phyloP scores from a whole-genome alignment of 2,329 filamentous ascomycete genomes.

The Paecilomyces niveus region DNA sequence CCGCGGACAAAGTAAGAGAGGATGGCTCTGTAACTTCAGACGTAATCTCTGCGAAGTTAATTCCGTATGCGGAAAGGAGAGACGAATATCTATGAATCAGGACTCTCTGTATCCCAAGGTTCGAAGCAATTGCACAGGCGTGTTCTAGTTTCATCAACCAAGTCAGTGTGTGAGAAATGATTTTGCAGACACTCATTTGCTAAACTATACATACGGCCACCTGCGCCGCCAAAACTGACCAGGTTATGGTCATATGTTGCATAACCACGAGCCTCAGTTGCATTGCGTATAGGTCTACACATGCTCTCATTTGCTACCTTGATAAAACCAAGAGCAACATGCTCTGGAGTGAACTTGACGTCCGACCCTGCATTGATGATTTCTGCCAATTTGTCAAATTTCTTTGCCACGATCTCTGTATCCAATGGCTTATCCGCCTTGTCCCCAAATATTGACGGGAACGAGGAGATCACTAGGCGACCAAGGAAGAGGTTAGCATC shows the following conservation, averaged over 20 bases:
- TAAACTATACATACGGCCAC: conserved; percentile 47
- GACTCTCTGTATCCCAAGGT: conserved; percentile 72
- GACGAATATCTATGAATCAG: conserved; percentile 81
- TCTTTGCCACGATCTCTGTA: conserved; percentile 59
- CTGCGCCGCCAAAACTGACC: conserved; percentile 86
- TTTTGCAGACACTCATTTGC: neutral
- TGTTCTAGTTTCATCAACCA: conserved; percentile 47
- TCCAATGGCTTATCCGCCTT: conserved; percentile 75
- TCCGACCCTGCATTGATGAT: conserved; percentile 62
- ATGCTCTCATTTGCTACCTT: conserved; percentile 38
- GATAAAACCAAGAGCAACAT: conserved; percentile 35
- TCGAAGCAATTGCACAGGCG: conserved; percentile 77
- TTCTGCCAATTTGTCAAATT: conserved; percentile 66
- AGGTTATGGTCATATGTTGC: conserved; percentile 86
- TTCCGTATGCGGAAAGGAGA: conserved; percentile 85
- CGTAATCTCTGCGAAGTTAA: conserved; percentile 82
- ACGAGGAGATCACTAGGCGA: conserved; percentile 76
- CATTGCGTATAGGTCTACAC: conserved; percentile 70
- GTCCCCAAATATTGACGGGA: conserved; percentile 85
- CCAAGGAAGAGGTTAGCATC: conserved; percentile 85
- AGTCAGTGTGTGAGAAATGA: neutral
- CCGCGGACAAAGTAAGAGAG: conserved; percentile 18
- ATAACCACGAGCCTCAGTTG: conserved; percentile 88
- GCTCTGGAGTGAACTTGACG: conserved; percentile 15
- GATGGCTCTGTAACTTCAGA: conserved; percentile 67